Percentiles rank a stretch among this genome's conserved stretches.
Evolutionary conservation across 139 green algal species (phyloP).

Genomic region (Eudorina sp.): DNA sequence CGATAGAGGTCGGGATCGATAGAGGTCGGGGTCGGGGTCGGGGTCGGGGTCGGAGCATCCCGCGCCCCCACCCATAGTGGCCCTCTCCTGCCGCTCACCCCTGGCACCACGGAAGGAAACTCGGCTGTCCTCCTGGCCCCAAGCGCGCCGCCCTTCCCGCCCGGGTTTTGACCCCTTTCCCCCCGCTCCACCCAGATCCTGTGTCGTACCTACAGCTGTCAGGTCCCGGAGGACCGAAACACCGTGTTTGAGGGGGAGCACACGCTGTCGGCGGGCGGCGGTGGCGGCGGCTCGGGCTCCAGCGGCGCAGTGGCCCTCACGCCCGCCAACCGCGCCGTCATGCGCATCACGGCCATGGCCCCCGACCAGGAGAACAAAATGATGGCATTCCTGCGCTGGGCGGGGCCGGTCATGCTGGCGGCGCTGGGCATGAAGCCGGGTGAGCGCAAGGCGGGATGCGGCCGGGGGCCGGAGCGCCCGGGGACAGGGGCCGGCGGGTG

Average conservation of each 20-base stretch:
- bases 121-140: no score
- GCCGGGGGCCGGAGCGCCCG: no score
- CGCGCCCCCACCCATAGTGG: no score
- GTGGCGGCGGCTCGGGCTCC: background rate
- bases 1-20: no score
- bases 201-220: slow-evolving; percentile 26
- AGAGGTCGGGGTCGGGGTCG: no score
- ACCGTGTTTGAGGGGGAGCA: slow-evolving; percentile 33
- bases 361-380: slow-evolving; percentile 57
- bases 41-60: no score
- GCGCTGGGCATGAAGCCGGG: slow-evolving; percentile 58
- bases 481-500: no score
- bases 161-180: no score
- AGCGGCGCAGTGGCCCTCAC: background rate
- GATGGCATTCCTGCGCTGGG: slow-evolving; percentile 62
- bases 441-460: background rate
- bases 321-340: slow-evolving; percentile 1
- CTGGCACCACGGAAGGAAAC: no score
- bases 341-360: slow-evolving; percentile 48
- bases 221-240: slow-evolving; percentile 53
- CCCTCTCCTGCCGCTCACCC: no score
- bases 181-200: background rate
- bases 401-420: slow-evolving; percentile 59
- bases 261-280: slow-evolving; percentile 16
- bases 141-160: no score